phyloP scores from a whole-genome alignment of 805 yeast species.

The Cyberlindnera saturnus region DNA sequence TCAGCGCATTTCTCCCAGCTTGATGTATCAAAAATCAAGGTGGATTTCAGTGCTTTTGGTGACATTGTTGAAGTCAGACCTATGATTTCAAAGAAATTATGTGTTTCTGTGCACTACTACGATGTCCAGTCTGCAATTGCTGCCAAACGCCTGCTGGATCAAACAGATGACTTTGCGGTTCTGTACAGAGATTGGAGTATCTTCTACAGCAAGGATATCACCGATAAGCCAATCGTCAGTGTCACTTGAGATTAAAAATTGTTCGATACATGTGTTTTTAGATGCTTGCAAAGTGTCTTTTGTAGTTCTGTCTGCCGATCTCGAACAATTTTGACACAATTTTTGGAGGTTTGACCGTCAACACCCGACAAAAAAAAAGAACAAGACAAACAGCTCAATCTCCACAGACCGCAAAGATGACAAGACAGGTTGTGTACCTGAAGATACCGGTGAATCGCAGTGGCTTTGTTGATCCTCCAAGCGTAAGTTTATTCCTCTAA shows the following conservation, averaged over 20 bases:
- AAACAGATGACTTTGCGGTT: constrained; percentile 28
- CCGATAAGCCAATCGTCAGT: constrained; percentile 46
- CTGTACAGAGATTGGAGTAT: constrained; percentile 57
- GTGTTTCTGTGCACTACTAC: constrained; percentile 54
- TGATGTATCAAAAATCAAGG: constrained; percentile 35
- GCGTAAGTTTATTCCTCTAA: constrained; percentile 7
- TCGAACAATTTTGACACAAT: too few relatives aligned
- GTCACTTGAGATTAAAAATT: not conserved
- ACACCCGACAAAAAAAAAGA: too few relatives aligned
- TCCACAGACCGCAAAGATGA: not conserved
- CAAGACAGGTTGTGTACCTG: constrained; percentile 17
- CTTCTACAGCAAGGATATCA: constrained; percentile 61
- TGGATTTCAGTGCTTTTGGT: constrained; percentile 54
- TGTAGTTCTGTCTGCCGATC: too few relatives aligned
- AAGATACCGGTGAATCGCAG: constrained; percentile 21
- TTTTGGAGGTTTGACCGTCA: too few relatives aligned
- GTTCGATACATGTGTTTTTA: too few relatives aligned
- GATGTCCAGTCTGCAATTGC: constrained; percentile 54
- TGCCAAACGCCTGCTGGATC: constrained; percentile 45
- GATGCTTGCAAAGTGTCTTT: too few relatives aligned
- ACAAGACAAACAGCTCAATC: not conserved
- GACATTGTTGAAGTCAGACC: constrained; percentile 56
- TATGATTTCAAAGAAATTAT: constrained; percentile 57
- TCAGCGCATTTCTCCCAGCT: constrained; percentile 38
- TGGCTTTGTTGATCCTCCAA: constrained; percentile 21